These are phyloP conservation scores for Penicillium paxilli DNA, from an alignment of 495 filamentous ascomycete genomes.

Conservation along the genomic window DNA sequence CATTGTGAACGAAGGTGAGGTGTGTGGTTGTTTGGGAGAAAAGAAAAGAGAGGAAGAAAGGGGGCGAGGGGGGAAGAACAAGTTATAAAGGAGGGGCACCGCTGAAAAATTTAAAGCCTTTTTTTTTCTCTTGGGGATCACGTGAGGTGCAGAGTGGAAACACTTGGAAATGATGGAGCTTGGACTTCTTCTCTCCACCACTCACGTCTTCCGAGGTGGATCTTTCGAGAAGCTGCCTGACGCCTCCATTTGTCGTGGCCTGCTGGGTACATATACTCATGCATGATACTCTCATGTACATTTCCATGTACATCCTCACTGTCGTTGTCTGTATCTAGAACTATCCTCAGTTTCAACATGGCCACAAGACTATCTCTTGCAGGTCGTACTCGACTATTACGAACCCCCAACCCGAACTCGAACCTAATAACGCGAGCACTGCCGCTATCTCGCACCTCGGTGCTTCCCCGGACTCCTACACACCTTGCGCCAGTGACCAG, in stretches of 20 bases:
- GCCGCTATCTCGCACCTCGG: constrained; percentile 20
- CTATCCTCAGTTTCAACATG: constrained; percentile 23
- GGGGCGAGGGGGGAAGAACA: constrained; percentile 35
- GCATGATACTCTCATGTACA: no score
- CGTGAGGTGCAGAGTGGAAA: constrained; percentile 24
- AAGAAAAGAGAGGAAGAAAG: constrained; percentile 25
- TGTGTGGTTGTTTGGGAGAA: constrained; percentile 8
- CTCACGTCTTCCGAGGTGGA: constrained; percentile 35
- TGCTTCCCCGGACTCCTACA: constrained; percentile 18
- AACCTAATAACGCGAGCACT: constrained; percentile 21
- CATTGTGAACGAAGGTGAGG: constrained; percentile 60
- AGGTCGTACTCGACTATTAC: constrained; percentile 31
- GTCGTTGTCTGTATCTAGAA: not conserved
- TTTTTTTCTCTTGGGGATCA: constrained; percentile 39
- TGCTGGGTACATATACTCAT: constrained; percentile 10
- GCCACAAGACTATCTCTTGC: constrained; percentile 37
- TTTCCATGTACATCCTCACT: no score
- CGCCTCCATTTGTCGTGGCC: constrained; percentile 9
- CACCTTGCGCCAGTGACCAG: constrained; percentile 13
- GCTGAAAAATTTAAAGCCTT: constrained; percentile 5
- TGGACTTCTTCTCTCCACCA: constrained; percentile 29
- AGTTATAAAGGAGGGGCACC: not conserved
- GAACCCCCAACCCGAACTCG: constrained; percentile 25
- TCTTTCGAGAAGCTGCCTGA: constrained; percentile 46
- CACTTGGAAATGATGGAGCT: constrained; percentile 29